Conservation (phyloP, 805 yeast genomes). For the Candida suzukii region DNA sequence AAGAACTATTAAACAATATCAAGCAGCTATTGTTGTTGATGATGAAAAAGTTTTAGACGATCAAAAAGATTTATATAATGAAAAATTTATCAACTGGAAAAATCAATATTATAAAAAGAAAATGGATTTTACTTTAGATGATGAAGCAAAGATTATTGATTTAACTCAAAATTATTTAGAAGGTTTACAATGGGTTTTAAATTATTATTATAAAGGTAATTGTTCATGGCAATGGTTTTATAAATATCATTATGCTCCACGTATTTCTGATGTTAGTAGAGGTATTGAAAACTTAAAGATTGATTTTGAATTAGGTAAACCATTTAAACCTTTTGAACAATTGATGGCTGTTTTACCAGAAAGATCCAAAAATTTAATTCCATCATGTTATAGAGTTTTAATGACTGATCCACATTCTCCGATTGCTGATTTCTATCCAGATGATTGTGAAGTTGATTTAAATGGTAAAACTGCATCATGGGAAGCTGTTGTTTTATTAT, state of each 20-base stretch:
- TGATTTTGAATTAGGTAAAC: conserved; percentile 58
- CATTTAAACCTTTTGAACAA: conserved; percentile 89
- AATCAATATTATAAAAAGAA: conserved; percentile 80
- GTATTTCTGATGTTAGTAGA: conserved; percentile 75
- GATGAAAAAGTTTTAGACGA: conserved; percentile 44
- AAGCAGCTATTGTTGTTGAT: conserved; percentile 55
- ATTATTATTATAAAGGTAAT: conserved; percentile 83
- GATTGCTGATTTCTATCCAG: conserved; percentile 87
- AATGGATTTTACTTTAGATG: conserved; percentile 58
- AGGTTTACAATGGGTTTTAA: conserved; percentile 95
- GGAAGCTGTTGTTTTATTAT: conserved; percentile 89
- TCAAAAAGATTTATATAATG: conserved; percentile 59
- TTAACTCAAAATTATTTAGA: conserved; percentile 78
- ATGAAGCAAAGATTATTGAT: conserved; percentile 51
- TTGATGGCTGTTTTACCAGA: conserved; percentile 94
- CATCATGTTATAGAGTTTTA: conserved; percentile 69
- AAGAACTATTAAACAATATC: conserved; percentile 54
- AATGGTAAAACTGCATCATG: conserved; percentile 91
- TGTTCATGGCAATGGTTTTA: conserved; percentile 97
- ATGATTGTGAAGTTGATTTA: conserved; percentile 84
- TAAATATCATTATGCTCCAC: conserved; percentile 86
- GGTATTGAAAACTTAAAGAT: conserved; percentile 59
- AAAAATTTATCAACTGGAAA: conserved; percentile 77
- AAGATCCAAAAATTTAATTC: conserved; percentile 81
- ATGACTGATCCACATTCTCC: conserved; percentile 79